Evolutionary conservation across 495 filamentous ascomycete species (phyloP).

Genomic region (Cercophora newfieldiana): DNA sequence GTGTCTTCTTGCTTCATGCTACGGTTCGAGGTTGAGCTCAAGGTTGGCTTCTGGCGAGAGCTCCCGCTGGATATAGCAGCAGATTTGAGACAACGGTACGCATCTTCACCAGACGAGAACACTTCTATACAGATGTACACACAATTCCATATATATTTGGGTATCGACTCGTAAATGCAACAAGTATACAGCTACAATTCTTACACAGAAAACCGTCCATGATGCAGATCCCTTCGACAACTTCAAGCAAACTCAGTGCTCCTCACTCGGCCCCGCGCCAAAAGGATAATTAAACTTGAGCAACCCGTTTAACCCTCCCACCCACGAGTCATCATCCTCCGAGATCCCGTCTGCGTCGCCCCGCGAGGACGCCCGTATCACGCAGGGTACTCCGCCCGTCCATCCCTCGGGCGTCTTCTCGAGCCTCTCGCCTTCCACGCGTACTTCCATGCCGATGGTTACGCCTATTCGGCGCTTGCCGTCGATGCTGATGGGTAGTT

Average conservation of each 20-base stretch:
- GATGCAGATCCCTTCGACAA: background rate
- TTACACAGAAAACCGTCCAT: background rate
- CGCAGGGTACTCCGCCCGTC: constrained; percentile 69
- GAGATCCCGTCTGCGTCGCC: constrained; percentile 46
- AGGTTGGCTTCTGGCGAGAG: too few relatives aligned
- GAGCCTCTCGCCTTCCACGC: constrained; percentile 79
- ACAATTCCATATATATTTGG: too few relatives aligned
- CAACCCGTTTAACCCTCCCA: constrained; percentile 89
- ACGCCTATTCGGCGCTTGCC: constrained; percentile 74
- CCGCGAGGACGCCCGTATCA: constrained; percentile 54
- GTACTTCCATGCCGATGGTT: constrained; percentile 80
- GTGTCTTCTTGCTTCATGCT: too few relatives aligned
- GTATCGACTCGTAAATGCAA: background rate
- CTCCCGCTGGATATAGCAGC: too few relatives aligned
- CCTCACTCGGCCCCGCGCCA: constrained; percentile 55
- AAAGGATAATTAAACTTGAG: constrained; percentile 99
- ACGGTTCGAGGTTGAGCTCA: too few relatives aligned
- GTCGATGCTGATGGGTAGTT: constrained; percentile 86
- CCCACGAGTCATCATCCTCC: constrained; percentile 87
- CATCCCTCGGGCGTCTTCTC: constrained; percentile 53
- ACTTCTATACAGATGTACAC: too few relatives aligned
- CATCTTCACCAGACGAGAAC: too few relatives aligned
- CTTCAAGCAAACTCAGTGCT: background rate
- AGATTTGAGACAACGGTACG: too few relatives aligned
- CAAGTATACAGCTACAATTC: too few relatives aligned